Evolutionary conservation across 495 filamentous ascomycete species (phyloP).

Genomic region (Articulospora tetracladia): DNA sequence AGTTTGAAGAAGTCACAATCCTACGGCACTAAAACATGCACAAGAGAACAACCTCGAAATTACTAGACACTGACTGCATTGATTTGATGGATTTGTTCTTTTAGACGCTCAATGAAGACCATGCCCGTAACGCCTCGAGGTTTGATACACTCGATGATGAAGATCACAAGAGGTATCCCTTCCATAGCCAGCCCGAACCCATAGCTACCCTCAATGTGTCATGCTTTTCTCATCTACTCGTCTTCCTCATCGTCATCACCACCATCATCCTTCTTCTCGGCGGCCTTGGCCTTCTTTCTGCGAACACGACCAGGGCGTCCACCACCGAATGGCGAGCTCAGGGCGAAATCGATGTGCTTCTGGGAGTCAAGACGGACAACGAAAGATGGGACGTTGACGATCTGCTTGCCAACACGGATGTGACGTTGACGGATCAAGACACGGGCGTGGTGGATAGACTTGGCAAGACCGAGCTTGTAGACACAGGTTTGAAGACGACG

Average conservation of each 20-base stretch:
- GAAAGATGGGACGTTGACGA: conserved; percentile 99
- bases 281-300: conserved; percentile 98
- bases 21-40: not conserved
- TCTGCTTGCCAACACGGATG: conserved; percentile 99
- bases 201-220: not conserved
- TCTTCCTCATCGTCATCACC: conserved; percentile 88
- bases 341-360: conserved; percentile 99
- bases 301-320: conserved; percentile 93
- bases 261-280: conserved; percentile 81
- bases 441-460: conserved; percentile 99
- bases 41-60: not conserved
- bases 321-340: conserved; percentile 95
- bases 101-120: not conserved
- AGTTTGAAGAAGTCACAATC: too few relatives aligned
- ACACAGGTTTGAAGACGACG: conserved; percentile 98
- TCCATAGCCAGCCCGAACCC: not conserved
- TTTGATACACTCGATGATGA: conserved; percentile 6
- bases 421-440: conserved; percentile 98
- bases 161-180: conserved; percentile 5
- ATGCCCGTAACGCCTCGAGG: conserved; percentile 16
- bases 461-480: conserved; percentile 99
- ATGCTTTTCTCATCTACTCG: conserved; percentile 34
- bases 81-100: conserved; percentile 2
- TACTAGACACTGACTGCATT: conserved; percentile 1
- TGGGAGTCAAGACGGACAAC: conserved; percentile 99